Evolutionary conservation across 495 filamentous ascomycete species (phyloP), one percentile per base, ranked within the genome.

Genomic region (Recurvomyces mirabilis): DNA sequence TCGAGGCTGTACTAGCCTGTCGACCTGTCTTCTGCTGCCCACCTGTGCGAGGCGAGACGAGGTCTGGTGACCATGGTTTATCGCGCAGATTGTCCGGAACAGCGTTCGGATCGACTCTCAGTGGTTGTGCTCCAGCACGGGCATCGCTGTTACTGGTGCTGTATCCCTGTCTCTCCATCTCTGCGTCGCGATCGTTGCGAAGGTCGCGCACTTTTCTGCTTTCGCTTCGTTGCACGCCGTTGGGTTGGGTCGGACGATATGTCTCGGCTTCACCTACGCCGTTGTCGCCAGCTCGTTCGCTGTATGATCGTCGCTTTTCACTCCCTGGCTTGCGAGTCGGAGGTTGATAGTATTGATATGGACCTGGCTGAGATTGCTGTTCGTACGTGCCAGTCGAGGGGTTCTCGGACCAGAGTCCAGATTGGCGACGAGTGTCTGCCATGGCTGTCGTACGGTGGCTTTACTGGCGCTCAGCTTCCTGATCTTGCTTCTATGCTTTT

Each of bases 311-410:
- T n/a, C n/a, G n/a, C n/a, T n/a, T n/a, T n/a, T n/a, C n/a, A n/a
- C n/a, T n/a, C n/a, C n/a, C n/a, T n/a, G n/a, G n/a, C n/a, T n/a
- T n/a, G n/a, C n/a, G n/a, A 29, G 23, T 11, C 14, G 51, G 46
- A 6, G 33, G 32, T 38, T 44, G 33, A 22, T 54, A 54, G 51
- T 54, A 54, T 18, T 54, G 39, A 23, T 45, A 49, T 5, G 51
- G 50, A n/a, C 17, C 44, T 4, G 7, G 6, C 19, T 21, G 28
- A 11, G 30, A 5, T 24, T 49, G 31, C 24, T 45, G 48, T 15
- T 49, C 46, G 35, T 45, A 46, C 36, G 14, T 41, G 39, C 46
- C 46, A 9, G 49, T 52, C 5, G 37, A 12, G 12, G 21, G 17
- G 41, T 49, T 54, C 30, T 45, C 33, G n/a, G 21, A 13, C 51